Evolutionary conservation across 2,329 filamentous ascomycete species (phyloP), one percentile per base, ranked within the genome.

Genomic region (Colletotrichum sp.): DNA sequence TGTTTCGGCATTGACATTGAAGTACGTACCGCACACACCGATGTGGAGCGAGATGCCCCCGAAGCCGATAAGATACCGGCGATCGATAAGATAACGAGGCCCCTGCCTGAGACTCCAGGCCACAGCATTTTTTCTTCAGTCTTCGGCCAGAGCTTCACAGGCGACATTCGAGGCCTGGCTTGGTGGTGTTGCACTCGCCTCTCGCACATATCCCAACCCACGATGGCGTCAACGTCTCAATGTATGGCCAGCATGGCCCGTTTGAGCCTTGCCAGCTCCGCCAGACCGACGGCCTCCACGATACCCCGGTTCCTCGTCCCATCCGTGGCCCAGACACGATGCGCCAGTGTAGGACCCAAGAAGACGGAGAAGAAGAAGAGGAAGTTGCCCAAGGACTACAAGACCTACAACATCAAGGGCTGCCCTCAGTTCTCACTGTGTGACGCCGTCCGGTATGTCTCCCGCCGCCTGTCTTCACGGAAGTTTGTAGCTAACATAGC

Each of bases 371-470:
- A 85, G 77, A 91, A 91, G 85, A 90, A 89, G 84, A 92, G 90
- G 84, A 87, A 89, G 80, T 85, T 89, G 68, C 90, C 92, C 82
- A 95, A 95, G 85, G 88, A 90, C 13, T 92, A 91, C 77, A 92
- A 91, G 78, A 90, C 92, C 36, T 96, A 92, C 83, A 90, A 92
- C 78, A 84, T 96, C 78, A 90, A 90, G 77, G 87, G 92, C 78
- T 86, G 86, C 52, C 85, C 85, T 1, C 93, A 94, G 81, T 98
- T 94, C 82, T 92, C 95, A 1, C 89, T 99, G 36, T 94, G 95
- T 79, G 97, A 99, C 87, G 98, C 97, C 18, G 97, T 99, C 92
- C 92, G 96, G 95, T 95, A 86, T 74, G 89, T 82, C 2, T 26
- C 10, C 36, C 24, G 16, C 1, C 67, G 30, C 10, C 12, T 13